These are phyloP conservation scores for Epithele typhae DNA, from an alignment of 768 basidiomycete genomes.

Conservation along the genomic window DNA sequence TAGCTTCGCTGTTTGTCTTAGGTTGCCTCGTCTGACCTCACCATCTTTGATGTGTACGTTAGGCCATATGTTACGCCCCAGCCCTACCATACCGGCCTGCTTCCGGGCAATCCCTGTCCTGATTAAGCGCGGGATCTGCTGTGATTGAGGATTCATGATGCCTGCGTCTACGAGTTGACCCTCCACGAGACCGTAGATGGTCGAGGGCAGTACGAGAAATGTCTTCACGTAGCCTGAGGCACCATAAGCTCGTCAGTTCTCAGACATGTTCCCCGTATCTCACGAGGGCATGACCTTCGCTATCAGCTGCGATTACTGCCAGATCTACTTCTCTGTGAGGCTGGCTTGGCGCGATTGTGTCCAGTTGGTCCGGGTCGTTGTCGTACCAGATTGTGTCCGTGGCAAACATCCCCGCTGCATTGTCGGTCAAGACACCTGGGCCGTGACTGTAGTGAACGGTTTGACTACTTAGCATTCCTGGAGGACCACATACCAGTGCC, in stretches of 20 bases:
- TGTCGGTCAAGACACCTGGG: slow-evolving; percentile 39
- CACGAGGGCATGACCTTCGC: slow-evolving; percentile 45
- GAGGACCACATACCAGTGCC: too few species aligned
- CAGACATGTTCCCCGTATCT: not conserved
- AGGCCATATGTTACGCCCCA: slow-evolving; percentile 57
- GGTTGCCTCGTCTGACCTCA: slow-evolving; percentile 22
- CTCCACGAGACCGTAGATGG: slow-evolving; percentile 53
- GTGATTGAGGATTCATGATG: slow-evolving; percentile 47
- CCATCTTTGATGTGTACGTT: slow-evolving; percentile 52
- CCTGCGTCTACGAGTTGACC: slow-evolving; percentile 44
- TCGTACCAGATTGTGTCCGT: slow-evolving; percentile 44
- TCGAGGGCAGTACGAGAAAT: slow-evolving; percentile 49
- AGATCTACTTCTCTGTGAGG: slow-evolving; percentile 47
- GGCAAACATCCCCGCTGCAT: slow-evolving; percentile 37
- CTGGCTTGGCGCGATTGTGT: slow-evolving; percentile 38
- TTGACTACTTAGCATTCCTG: too few species aligned
- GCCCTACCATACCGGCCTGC: slow-evolving; percentile 49
- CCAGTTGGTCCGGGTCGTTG: slow-evolving; percentile 40
- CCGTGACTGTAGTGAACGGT: too few species aligned
- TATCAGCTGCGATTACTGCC: slow-evolving; percentile 41
- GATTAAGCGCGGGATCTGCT: slow-evolving; percentile 46
- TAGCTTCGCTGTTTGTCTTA: not conserved
- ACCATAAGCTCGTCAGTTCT: not conserved
- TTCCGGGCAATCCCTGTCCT: slow-evolving; percentile 39
- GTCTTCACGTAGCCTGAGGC: slow-evolving; percentile 42